Percentiles rank a stretch among this genome's conserved stretches.
phyloP scores from a whole-genome alignment of 768 basidiomycete species.

The Suillus decipiens region DNA sequence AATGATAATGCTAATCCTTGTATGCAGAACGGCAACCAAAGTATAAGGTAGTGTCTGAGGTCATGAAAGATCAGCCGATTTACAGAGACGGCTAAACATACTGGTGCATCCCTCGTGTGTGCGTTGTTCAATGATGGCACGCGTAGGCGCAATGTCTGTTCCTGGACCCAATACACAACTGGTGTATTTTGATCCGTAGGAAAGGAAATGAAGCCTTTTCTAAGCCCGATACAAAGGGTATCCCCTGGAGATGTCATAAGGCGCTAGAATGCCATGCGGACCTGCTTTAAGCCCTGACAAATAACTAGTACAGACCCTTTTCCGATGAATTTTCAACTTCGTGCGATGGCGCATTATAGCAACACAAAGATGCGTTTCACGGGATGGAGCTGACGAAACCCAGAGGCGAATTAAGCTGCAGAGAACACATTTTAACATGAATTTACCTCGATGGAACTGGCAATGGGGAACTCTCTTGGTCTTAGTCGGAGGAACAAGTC shows the following conservation, averaged over 20 bases:
- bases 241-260: constrained; percentile 44
- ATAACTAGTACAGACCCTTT: constrained; percentile 84
- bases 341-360: constrained; percentile 92
- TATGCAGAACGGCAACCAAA: constrained; percentile 83
- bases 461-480: constrained; percentile 90
- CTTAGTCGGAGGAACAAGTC: constrained; percentile 87
- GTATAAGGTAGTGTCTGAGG: constrained; percentile 76
- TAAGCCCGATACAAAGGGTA: constrained; percentile 60
- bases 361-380: constrained; percentile 81
- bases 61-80: not conserved
- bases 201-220: constrained; percentile 63
- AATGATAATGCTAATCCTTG: constrained; percentile 78
- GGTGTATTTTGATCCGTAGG: constrained; percentile 55
- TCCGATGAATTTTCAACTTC: constrained; percentile 72
- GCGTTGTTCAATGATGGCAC: constrained; percentile 82
- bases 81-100: constrained; percentile 26
- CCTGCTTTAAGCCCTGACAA: constrained; percentile 63
- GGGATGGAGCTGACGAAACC: constrained; percentile 47
- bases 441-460: constrained; percentile 63
- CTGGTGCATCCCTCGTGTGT: constrained; percentile 54
- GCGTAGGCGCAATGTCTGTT: constrained; percentile 92
- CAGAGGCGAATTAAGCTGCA: not conserved
- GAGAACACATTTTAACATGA: not conserved
- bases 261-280: constrained; percentile 29
- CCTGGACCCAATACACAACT: constrained; percentile 91